Conservation (phyloP, 2,329 filamentous ascomycete genomes). For the Thelonectria olida region DNA sequence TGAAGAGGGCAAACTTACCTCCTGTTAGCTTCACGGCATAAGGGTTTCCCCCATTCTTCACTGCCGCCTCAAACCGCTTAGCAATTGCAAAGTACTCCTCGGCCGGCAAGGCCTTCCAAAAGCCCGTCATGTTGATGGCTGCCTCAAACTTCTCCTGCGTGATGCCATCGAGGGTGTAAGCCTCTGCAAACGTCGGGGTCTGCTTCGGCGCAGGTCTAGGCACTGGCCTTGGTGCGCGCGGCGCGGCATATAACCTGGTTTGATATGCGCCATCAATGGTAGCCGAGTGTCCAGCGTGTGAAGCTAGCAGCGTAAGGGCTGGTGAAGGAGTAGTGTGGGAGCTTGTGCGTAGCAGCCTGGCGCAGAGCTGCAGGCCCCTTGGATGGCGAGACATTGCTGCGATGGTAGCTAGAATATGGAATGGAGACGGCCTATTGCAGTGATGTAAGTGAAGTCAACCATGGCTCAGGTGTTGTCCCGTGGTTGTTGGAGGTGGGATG, state of each 20-base stretch:
- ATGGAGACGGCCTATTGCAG: too few relatives aligned
- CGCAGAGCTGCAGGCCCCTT: constrained; percentile 8
- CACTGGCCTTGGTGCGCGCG: constrained; percentile 18
- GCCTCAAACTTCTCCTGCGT: constrained; percentile 32
- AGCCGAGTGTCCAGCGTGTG: neutral
- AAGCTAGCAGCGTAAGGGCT: neutral
- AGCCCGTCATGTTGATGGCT: constrained; percentile 24
- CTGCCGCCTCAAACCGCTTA: constrained; percentile 32
- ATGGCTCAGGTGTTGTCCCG: neutral
- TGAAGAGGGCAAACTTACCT: constrained; percentile 31
- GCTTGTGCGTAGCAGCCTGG: constrained; percentile 17
- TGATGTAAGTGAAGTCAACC: constrained; percentile 11
- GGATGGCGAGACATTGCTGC: constrained; percentile 14
- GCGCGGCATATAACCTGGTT: constrained; percentile 29
- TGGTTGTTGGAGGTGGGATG: constrained; percentile 17
- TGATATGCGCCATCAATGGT: constrained; percentile 12
- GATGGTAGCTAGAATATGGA: neutral
- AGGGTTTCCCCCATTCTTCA: constrained; percentile 33
- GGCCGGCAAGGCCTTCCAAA: constrained; percentile 30
- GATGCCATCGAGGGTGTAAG: constrained; percentile 36
- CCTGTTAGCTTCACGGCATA: constrained; percentile 28
- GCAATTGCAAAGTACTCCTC: constrained; percentile 38
- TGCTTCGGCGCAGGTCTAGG: neutral
- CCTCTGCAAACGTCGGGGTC: constrained; percentile 24
- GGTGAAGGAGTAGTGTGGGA: neutral